Percentiles rank a stretch among this genome's conserved stretches.
These are phyloP conservation scores for Triangularia verruculosa DNA, from an alignment of 2,329 filamentous ascomycete species.

Conservation along the genomic window DNA sequence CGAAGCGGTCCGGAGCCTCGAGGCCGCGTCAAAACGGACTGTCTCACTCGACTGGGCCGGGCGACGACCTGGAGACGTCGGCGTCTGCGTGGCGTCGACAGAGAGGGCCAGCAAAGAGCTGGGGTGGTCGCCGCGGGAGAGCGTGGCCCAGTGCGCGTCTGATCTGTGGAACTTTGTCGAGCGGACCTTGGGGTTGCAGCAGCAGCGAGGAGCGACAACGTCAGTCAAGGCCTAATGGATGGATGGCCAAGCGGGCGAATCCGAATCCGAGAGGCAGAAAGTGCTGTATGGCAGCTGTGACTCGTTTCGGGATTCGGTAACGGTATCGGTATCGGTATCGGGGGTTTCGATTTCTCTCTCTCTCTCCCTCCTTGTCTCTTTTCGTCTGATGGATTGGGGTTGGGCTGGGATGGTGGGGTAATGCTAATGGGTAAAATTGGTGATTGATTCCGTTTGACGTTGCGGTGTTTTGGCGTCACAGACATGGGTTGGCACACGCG, in stretches of 20 bases:
- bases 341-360: too few species aligned
- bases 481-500: neutral
- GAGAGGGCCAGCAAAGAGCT: slow-evolving; percentile 40
- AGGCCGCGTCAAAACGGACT: slow-evolving; percentile 34
- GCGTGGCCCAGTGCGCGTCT: slow-evolving; percentile 33
- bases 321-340: neutral
- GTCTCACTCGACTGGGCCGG: slow-evolving; percentile 39
- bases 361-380: too few species aligned
- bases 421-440: neutral
- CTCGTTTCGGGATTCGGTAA: neutral
- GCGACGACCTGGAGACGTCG: slow-evolving; percentile 43
- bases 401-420: neutral
- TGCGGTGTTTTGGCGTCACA: neutral
- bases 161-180: slow-evolving; percentile 37
- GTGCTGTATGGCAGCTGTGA: neutral
- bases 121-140: slow-evolving; percentile 39
- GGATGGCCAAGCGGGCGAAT: neutral
- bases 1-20: slow-evolving; percentile 42
- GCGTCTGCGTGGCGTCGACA: slow-evolving; percentile 42
- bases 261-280: neutral
- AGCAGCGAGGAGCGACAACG: neutral
- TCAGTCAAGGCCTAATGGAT: neutral
- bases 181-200: neutral
- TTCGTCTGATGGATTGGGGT: neutral
- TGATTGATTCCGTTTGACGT: neutral